Percentiles rank a stretch among this genome's conserved stretches.
Evolutionary conservation across 1,139 yeast species (phyloP).

Genomic region (Diutina siamensis): DNA sequence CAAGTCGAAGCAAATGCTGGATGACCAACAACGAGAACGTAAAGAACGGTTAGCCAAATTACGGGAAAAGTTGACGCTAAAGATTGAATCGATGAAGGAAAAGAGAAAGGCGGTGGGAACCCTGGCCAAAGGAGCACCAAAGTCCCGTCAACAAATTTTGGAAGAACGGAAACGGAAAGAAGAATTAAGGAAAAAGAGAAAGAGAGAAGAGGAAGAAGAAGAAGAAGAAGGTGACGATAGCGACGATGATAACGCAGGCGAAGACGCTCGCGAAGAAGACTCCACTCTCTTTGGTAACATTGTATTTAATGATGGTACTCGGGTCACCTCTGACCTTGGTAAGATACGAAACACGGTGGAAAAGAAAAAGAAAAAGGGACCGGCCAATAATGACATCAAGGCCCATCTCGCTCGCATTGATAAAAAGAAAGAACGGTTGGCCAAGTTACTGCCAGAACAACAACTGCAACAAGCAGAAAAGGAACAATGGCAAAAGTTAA

Average conservation of each 20-base stretch:
- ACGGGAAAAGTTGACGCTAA: constrained; percentile 60
- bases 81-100: constrained; percentile 58
- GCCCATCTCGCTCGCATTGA: constrained; percentile 75
- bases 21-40: constrained; percentile 37
- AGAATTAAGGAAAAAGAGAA: constrained; percentile 22
- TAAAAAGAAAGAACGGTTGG: constrained; percentile 55
- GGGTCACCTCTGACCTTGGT: constrained; percentile 66
- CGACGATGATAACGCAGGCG: constrained; percentile 21
- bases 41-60: constrained; percentile 52
- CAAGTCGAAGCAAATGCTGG: constrained; percentile 16
- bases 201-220: constrained; percentile 21
- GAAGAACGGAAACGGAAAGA: constrained; percentile 41
- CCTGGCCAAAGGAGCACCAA: constrained; percentile 67
- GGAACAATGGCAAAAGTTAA: constrained; percentile 73
- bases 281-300: constrained; percentile 74
- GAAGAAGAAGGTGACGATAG: constrained; percentile 26
- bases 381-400: constrained; percentile 71
- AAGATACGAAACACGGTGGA: constrained; percentile 42
- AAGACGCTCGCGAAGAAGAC: constrained; percentile 20
- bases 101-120: constrained; percentile 90
- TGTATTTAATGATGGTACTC: constrained; percentile 70
- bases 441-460: constrained; percentile 51
- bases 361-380: constrained; percentile 58
- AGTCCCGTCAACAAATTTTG: constrained; percentile 65
- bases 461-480: constrained; percentile 53